Base-by-base conservation (phyloP, 345 rosid genomes). In the Jatropha curcas region DNA sequence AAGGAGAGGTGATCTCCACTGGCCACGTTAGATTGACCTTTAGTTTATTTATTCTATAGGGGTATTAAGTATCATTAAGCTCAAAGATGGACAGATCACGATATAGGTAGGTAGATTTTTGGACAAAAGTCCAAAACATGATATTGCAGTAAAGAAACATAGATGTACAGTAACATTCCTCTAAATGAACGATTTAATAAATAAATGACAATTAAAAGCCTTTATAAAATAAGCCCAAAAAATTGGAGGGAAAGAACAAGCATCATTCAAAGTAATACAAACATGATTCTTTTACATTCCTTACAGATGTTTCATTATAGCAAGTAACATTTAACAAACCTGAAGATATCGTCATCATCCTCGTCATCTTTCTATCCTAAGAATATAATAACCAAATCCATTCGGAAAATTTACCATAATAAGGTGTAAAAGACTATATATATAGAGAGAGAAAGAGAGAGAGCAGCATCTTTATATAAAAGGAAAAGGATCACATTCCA, bases 391-490 rank as follows among this genome's bases (percentile, higher is more conserved):
- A 39, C 12, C 66, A 60, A 39, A 39, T 31, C 48, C 39, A 41
- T 20, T 28, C 9, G 17, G 53, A 37, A 39, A 70, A 16, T 58
- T 53, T 66, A 59, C 16, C 55, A 39, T 28, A 12, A 17, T 41
- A 45, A 5, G 35, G 34, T 1, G 6, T 4, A 60, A 8, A 48
- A 22, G 14, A 43, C 53, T 52, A 59, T 31, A 77, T 60, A 70
- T 60, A 22, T 64, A 22, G n/a, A n/a, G n/a, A n/a, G n/a, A n/a
- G n/a, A n/a, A n/a, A n/a, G n/a, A n/a, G n/a, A n/a, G n/a, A n/a
- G n/a, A n/a, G 57, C 64, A 58, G 34, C 63, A 72, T 77, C 53
- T n/a, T n/a, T n/a, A n/a, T 65, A 27, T 59, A 53, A 25, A 20
- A 45, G 41, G 58, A 9, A 11, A 46, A 19, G 35, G n/a, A 60